A percentile compares a stretch with the other conserved stretches of the same genome.
Evolutionary conservation across 2,329 filamentous ascomycete species (phyloP).

Genomic region (Fusarium drepaniforme): DNA sequence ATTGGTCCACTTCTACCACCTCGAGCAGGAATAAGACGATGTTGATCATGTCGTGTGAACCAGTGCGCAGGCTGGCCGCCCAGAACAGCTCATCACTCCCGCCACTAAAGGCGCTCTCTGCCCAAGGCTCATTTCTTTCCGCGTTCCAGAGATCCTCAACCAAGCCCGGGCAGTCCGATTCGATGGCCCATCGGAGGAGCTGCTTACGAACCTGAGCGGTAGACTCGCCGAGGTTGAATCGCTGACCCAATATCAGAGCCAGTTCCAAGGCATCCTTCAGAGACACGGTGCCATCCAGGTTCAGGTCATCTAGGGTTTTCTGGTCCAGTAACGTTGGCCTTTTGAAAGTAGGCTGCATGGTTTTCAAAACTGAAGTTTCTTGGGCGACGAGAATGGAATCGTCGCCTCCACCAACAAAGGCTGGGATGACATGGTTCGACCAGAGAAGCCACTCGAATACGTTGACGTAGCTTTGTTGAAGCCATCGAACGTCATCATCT

Average conservation of each 20-base stretch:
- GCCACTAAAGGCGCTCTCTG: neutral
- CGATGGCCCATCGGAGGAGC: neutral
- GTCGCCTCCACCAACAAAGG: neutral
- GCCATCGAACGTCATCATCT: neutral
- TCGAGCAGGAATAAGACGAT: neutral
- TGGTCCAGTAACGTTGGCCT: neutral
- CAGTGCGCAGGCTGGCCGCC: neutral
- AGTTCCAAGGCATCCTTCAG: neutral
- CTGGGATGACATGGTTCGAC: neutral
- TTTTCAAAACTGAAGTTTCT: neutral
- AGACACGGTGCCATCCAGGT: neutral
- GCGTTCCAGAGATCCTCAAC: neutral
- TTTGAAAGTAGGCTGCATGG: neutral
- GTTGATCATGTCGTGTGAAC: neutral
- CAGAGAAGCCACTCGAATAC: neutral
- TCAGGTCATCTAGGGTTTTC: neutral
- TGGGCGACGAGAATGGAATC: neutral
- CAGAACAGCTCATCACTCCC: neutral
- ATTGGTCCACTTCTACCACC: neutral
- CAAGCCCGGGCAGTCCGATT: neutral
- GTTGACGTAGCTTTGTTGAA: neutral
- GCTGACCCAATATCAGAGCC: neutral
- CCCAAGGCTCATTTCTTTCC: neutral
- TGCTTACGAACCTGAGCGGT: neutral
- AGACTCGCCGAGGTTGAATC: neutral